Evolutionary conservation across 1,284 basidiomycete genomes (phyloP), one percentile per base, ranked within the genome.

Genomic region (Vanrija sp.): DNA sequence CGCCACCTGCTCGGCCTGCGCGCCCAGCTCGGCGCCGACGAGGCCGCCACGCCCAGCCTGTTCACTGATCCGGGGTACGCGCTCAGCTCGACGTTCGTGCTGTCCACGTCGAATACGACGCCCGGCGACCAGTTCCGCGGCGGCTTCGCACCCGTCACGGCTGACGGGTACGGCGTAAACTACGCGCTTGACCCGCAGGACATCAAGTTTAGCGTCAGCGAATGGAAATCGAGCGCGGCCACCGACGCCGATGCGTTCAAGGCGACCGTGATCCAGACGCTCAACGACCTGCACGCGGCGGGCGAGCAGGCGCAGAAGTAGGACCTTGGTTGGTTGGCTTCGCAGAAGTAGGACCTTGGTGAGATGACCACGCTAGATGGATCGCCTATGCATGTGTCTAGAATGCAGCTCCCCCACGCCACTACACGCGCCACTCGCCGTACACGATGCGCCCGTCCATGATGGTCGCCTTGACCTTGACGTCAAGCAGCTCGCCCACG

Each of bases 371-470:
- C n/a, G n/a, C n/a, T n/a, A n/a, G n/a, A n/a, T n/a, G n/a, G n/a
- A n/a, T n/a, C n/a, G n/a, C n/a, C n/a, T n/a, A 31, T 31, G 31
- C 31, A 31, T 31, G 4, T 31, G 31, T 25, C 24, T 12, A 31
- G 31, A 31, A 31, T 31, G 31, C 31, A 14, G 9, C 10, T 4
- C 31, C 31, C 4, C 24, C 9, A 9, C 24, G 24, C 24, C 5
- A 10, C 27, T 25, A 23, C 37, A 48, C 22, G 27, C 45, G 49
- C 47, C 48, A 45, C 44, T 60, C 39, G 47, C 72, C 72, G 50
- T 82, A 90, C 4, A 80, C 83, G 19, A 87, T 78, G 52, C 79
- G 77, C 6, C 91, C 91, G 66, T 91, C 90, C 14, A 94, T 81
- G 46, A 87, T 82, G 5, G 90, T 93, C 3, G 84, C 83, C 35